Percentiles rank a stretch among this genome's conserved stretches.
These are phyloP conservation scores for Monotropa hypopitys DNA, from an alignment of 179 eudicot species.

Conservation along the genomic window DNA sequence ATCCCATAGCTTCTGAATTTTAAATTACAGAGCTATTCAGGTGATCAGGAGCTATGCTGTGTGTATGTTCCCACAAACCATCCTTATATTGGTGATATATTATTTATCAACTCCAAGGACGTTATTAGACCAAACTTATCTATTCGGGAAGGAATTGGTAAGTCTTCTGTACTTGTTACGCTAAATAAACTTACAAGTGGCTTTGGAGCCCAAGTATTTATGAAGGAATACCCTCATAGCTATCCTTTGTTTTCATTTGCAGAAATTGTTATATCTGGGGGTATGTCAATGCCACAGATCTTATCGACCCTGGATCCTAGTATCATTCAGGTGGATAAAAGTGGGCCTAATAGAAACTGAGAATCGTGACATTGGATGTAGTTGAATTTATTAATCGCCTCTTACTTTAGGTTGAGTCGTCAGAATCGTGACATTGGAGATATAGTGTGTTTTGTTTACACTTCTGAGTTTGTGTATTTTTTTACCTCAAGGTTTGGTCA, in stretches of 20 bases:
- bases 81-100: conserved; percentile 50
- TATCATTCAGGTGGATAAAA: conserved; percentile 30
- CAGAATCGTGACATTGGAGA: background rate
- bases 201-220: background rate
- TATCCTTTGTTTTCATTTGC: conserved; percentile 12
- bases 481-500: background rate
- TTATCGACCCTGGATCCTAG: conserved; percentile 40
- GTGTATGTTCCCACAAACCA: conserved; percentile 52
- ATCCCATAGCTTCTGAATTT: background rate
- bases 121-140: conserved; percentile 47
- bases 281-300: conserved; percentile 69
- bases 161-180: conserved; percentile 5
- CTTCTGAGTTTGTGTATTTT: background rate
- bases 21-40: conserved; percentile 30
- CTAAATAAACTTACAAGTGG: background rate
- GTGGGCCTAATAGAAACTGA: conserved; percentile 35
- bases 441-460: background rate
- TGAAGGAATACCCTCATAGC: background rate
- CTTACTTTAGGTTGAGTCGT: background rate
- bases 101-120: conserved; percentile 46
- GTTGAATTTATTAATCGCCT: background rate
- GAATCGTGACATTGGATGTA: background rate
- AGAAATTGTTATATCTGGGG: conserved; percentile 65
- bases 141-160: conserved; percentile 59
- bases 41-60: conserved; percentile 53